Evolutionary conservation across 108 stramenopile species (phyloP).

Genomic region (Discostella pseudostelligera): DNA sequence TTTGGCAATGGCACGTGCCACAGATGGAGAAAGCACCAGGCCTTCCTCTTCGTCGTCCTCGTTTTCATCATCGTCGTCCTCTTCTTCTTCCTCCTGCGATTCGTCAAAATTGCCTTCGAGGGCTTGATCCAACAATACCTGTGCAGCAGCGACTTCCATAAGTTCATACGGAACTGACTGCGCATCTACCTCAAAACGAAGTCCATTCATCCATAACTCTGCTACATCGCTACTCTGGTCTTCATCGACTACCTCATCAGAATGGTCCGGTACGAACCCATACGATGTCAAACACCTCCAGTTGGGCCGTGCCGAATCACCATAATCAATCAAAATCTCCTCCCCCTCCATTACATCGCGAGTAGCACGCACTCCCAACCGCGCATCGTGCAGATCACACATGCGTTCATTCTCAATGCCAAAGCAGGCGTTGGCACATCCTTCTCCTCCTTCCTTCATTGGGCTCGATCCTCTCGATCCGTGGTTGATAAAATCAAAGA

Average conservation of each 20-base stretch:
- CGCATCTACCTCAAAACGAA: slow-evolving; percentile 61
- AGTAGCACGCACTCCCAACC: slow-evolving; percentile 54
- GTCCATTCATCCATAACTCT: slow-evolving; percentile 62
- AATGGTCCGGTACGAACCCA: slow-evolving; percentile 71
- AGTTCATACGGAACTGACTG: slow-evolving; percentile 58
- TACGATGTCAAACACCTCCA: slow-evolving; percentile 75
- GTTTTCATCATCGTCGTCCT: slow-evolving; percentile 5
- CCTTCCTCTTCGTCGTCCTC: slow-evolving; percentile 18
- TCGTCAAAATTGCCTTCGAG: no score
- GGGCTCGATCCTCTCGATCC: slow-evolving; percentile 32
- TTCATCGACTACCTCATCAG: slow-evolving; percentile 17
- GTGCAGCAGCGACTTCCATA: slow-evolving; percentile 45
- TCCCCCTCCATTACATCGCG: slow-evolving; percentile 41
- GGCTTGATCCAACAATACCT: slow-evolving; percentile 33
- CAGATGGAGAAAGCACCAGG: slow-evolving; percentile 43
- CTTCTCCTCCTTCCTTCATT: slow-evolving; percentile 9
- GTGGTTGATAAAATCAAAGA: slow-evolving; percentile 85
- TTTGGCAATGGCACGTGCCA: slow-evolving; percentile 51
- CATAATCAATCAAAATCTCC: slow-evolving; percentile 75
- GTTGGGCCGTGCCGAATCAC: slow-evolving; percentile 57
- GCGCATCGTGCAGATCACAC: slow-evolving; percentile 34
- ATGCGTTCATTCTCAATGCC: slow-evolving; percentile 30
- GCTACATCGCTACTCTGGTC: slow-evolving; percentile 38
- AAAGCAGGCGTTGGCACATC: slow-evolving; percentile 62
- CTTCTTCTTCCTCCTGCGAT: slow-evolving; percentile 5